phyloP scores from a whole-genome alignment of 148 eudicot genomes.

The Vaccinium corymbosum region DNA sequence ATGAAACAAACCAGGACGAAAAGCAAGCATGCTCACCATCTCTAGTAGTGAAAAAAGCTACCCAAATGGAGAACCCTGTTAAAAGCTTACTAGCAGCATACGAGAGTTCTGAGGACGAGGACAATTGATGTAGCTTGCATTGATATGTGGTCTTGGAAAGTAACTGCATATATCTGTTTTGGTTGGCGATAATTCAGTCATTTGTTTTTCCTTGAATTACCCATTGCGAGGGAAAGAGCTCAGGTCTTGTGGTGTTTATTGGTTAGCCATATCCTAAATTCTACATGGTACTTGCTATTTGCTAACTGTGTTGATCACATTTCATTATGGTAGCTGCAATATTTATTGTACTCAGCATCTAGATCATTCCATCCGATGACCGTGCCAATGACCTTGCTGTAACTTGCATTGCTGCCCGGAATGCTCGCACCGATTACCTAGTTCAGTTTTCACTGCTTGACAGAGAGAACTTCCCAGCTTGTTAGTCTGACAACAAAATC shows the following conservation, averaged over 20 bases:
- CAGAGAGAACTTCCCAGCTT: neutral
- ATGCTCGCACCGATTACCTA: neutral
- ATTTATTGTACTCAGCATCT: neutral
- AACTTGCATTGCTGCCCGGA: neutral
- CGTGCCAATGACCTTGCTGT: neutral
- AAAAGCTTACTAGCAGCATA: slow-evolving; percentile 74
- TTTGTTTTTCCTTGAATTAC: neutral
- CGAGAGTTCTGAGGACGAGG: slow-evolving; percentile 81
- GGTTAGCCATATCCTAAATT: neutral
- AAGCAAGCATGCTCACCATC: slow-evolving; percentile 18
- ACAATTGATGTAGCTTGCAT: slow-evolving; percentile 36
- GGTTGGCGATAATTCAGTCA: neutral
- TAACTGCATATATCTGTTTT: neutral
- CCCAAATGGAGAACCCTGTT: slow-evolving; percentile 42
- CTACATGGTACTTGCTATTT: neutral
- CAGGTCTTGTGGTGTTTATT: neutral
- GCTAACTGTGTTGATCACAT: neutral
- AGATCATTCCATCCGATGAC: neutral
- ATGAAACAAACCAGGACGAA: slow-evolving; percentile 21
- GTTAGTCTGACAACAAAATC: neutral
- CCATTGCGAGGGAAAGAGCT: neutral
- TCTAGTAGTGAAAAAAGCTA: slow-evolving; percentile 24
- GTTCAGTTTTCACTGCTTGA: neutral
- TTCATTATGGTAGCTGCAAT: neutral
- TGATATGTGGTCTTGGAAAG: neutral